phyloP scores from a whole-genome alignment of 139 green algal genomes.

The Ostreobium quekettii region DNA sequence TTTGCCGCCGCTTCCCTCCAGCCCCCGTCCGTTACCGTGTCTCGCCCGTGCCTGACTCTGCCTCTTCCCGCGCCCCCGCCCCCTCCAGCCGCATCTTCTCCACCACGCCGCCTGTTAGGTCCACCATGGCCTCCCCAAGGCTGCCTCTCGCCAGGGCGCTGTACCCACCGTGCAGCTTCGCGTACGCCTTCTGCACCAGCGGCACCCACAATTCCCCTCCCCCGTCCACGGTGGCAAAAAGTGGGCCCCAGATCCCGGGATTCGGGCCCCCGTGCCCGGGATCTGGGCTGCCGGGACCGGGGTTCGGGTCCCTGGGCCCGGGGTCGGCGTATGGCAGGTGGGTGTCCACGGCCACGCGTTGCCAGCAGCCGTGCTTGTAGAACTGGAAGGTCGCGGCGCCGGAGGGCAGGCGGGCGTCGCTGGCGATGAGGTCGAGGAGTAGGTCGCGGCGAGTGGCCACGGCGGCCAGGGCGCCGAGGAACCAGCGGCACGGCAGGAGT shows the following conservation, averaged over 20 bases:
- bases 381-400: constrained; percentile 45
- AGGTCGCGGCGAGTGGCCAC: constrained; percentile 35
- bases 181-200: constrained; percentile 52
- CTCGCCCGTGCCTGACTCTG: neutral
- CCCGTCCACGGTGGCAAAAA: constrained; percentile 24
- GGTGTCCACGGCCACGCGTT: constrained; percentile 31
- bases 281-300: too few species aligned
- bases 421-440: constrained; percentile 41
- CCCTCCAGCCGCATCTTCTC: constrained; percentile 33
- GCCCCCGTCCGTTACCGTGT: too few species aligned
- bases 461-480: constrained; percentile 39
- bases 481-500: constrained; percentile 8
- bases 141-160: constrained; percentile 31
- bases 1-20: neutral
- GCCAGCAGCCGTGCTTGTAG: constrained; percentile 58
- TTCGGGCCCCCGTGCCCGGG: too few species aligned
- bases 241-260: too few species aligned
- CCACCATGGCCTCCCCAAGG: constrained; percentile 37
- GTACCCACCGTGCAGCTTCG: constrained; percentile 51
- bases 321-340: constrained; percentile 22
- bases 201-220: constrained; percentile 47
- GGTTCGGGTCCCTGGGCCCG: too few species aligned
- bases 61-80: constrained; percentile 13
- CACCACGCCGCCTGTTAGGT: constrained; percentile 44
- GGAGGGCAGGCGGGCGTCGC: constrained; percentile 22